Evolutionary conservation across 768 basidiomycete species (phyloP).

Genomic region (Russula compacta): DNA sequence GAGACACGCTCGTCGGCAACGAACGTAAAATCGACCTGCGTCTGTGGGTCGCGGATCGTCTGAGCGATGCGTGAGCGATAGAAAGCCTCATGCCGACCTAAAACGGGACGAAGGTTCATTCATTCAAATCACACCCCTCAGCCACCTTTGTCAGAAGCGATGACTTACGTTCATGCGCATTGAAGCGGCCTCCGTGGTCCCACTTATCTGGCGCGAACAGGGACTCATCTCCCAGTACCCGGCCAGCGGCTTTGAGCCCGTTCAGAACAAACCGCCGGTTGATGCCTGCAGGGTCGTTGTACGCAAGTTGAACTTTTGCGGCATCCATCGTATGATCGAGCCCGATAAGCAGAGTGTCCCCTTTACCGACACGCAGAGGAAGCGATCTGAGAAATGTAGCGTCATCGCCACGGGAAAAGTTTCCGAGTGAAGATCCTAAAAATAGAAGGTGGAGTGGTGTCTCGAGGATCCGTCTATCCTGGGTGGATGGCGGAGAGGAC

Average conservation of each 20-base stretch:
- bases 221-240: constrained; percentile 53
- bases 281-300: constrained; percentile 71
- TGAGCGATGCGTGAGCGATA: constrained; percentile 61
- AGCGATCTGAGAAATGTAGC: constrained; percentile 66
- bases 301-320: constrained; percentile 70
- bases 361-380: constrained; percentile 62
- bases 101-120: not conserved
- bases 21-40: constrained; percentile 42
- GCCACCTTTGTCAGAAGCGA: not conserved
- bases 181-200: constrained; percentile 59
- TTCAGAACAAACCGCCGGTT: constrained; percentile 81
- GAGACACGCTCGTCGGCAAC: constrained; percentile 66
- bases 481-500: constrained; percentile 35
- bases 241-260: constrained; percentile 62
- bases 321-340: constrained; percentile 75
- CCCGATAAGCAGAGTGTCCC: constrained; percentile 85
- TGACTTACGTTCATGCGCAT: constrained; percentile 42
- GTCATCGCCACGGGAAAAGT: constrained; percentile 68
- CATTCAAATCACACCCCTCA: not conserved
- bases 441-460: constrained; percentile 77
- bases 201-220: constrained; percentile 61
- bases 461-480: constrained; percentile 30
- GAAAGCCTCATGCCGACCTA: constrained; percentile 80
- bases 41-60: constrained; percentile 42
- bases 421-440: constrained; percentile 87